A percentile compares a stretch with the other conserved stretches of the same genome.
Evolutionary conservation across 768 basidiomycete species (phyloP).

Genomic region (Psilocybe cubensis): DNA sequence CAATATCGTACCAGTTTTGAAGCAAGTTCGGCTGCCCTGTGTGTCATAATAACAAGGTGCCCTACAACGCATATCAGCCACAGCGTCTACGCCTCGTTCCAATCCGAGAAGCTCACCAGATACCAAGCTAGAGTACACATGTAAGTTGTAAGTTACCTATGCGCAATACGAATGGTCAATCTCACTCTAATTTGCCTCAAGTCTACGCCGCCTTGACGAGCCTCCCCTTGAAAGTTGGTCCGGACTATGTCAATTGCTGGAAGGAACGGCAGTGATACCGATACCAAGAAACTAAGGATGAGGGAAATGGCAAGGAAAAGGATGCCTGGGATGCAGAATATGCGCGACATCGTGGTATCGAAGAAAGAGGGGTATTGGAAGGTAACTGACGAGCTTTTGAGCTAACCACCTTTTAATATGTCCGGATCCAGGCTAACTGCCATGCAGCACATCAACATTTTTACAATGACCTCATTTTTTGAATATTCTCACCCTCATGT

Average conservation of each 20-base stretch:
- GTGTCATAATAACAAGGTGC: constrained; percentile 57
- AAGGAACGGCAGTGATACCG: constrained; percentile 73
- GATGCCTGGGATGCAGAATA: constrained; percentile 66
- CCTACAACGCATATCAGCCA: constrained; percentile 43
- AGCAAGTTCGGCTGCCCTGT: constrained; percentile 22
- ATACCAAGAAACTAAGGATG: constrained; percentile 66
- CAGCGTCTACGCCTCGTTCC: neutral
- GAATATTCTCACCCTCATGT: neutral
- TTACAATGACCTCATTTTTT: neutral
- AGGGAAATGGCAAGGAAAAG: constrained; percentile 59
- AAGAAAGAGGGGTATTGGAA: neutral
- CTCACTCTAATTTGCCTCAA: constrained; percentile 60
- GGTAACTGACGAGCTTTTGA: neutral
- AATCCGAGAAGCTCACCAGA: constrained; percentile 53
- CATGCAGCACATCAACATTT: neutral
- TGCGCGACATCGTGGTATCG: constrained; percentile 36
- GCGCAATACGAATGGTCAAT: constrained; percentile 17
- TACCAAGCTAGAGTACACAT: constrained; percentile 55
- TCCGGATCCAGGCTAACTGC: neutral
- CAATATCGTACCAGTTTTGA: constrained; percentile 40
- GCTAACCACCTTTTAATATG: neutral
- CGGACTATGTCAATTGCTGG: constrained; percentile 70
- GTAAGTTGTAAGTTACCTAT: neutral
- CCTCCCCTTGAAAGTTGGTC: constrained; percentile 45
- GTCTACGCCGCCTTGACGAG: constrained; percentile 21